A percentile compares a stretch with the other conserved stretches of the same genome.
These are phyloP conservation scores for Salicornia ramosissima DNA, from an alignment of 148 eudicot genomes.

Conservation along the genomic window DNA sequence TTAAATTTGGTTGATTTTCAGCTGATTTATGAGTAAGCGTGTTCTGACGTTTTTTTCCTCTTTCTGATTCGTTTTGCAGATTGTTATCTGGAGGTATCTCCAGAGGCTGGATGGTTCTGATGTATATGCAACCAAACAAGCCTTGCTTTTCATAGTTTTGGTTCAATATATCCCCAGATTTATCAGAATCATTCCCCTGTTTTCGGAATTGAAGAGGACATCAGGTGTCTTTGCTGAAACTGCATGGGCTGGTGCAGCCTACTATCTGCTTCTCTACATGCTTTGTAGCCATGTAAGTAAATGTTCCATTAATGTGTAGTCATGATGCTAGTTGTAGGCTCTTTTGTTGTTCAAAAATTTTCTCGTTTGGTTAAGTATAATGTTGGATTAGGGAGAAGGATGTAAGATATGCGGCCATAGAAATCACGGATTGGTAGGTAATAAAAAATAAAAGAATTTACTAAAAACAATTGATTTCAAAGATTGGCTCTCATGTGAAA, in stretches of 20 bases:
- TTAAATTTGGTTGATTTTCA: neutral
- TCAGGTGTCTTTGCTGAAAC: constrained; percentile 89
- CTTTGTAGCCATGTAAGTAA: constrained; percentile 82
- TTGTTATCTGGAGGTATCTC: constrained; percentile 78
- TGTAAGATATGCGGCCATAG: too few species aligned
- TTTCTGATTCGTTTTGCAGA: constrained; percentile 38
- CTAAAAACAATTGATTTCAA: too few species aligned
- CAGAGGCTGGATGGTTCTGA: constrained; percentile 61
- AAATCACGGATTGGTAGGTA: too few species aligned
- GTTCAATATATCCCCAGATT: constrained; percentile 74
- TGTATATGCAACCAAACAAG: constrained; percentile 71
- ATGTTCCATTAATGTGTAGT: neutral
- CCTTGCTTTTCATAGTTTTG: constrained; percentile 57
- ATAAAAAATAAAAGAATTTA: too few species aligned
- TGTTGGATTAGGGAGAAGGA: too few species aligned
- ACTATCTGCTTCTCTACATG: constrained; percentile 78
- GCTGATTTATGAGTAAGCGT: neutral
- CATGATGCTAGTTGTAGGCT: neutral
- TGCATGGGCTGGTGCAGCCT: constrained; percentile 94
- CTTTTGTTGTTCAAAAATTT: neutral
- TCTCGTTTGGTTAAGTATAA: neutral
- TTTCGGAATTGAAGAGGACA: constrained; percentile 79
- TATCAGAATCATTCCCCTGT: constrained; percentile 56
- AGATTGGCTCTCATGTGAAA: too few species aligned
- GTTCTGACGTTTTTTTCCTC: neutral